These are phyloP conservation scores for Phytophthora foliorum DNA, from an alignment of 352 stramenopile species.

Conservation along the genomic window DNA sequence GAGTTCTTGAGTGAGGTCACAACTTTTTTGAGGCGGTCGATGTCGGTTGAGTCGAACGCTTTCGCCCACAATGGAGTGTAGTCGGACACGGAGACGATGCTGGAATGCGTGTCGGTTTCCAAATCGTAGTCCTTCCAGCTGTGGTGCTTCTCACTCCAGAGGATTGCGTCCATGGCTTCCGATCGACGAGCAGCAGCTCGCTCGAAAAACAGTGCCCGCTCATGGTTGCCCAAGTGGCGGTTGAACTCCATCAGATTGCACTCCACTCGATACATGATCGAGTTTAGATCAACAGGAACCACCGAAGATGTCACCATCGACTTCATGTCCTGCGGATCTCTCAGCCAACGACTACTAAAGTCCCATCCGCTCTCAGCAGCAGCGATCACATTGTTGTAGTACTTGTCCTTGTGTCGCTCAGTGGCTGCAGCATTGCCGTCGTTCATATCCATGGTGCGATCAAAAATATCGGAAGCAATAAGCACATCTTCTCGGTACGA, in stretches of 20 bases:
- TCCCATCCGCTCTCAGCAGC: slow-evolving; percentile 93
- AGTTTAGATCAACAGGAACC: slow-evolving; percentile 89
- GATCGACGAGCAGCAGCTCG: slow-evolving; percentile 47
- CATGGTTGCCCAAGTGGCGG: slow-evolving; percentile 46
- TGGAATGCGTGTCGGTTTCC: slow-evolving; percentile 54
- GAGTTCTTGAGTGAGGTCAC: slow-evolving; percentile 63
- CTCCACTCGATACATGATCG: slow-evolving; percentile 86
- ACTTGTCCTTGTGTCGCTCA: slow-evolving; percentile 67
- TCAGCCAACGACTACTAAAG: slow-evolving; percentile 90
- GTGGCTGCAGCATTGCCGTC: slow-evolving; percentile 46
- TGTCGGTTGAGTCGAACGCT: slow-evolving; percentile 61
- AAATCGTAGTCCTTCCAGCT: slow-evolving; percentile 85
- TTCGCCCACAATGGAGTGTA: slow-evolving; percentile 86
- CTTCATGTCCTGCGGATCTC: slow-evolving; percentile 69
- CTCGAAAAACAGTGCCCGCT: slow-evolving; percentile 60
- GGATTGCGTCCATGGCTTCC: slow-evolving; percentile 70
- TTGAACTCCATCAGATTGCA: slow-evolving; percentile 79
- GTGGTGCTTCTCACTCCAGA: slow-evolving; percentile 68
- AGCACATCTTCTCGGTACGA: slow-evolving; percentile 89
- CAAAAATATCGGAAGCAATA: slow-evolving; percentile 72
- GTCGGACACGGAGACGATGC: slow-evolving; percentile 67
- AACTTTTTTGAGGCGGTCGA: slow-evolving; percentile 51
- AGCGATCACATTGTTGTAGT: slow-evolving; percentile 88
- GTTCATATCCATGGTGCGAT: slow-evolving; percentile 41
- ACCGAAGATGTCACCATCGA: slow-evolving; percentile 75